Evolutionary conservation across 306 rosid genomes (phyloP), one percentile per base, ranked within the genome.

Genomic region (Luffa acutangula): DNA sequence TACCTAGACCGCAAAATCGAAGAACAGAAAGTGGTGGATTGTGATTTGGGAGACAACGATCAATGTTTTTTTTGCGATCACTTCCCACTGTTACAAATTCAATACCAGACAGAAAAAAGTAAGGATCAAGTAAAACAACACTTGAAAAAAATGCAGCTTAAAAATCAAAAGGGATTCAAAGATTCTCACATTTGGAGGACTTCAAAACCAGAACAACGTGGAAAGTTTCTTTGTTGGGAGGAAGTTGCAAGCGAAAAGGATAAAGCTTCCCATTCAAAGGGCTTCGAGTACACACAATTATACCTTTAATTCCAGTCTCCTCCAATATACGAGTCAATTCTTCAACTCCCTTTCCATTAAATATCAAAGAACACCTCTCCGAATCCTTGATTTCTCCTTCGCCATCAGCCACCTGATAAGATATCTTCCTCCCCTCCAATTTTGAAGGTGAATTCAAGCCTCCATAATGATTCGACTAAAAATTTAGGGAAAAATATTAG

Each of bases 381-480:
- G 54, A 42, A 56, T 49, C 54, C 5, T 80, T 70, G 1, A 57
- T 78, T 3, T 46, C 73, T 56, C 87, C 89, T 60, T 84, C 71
- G 3, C 88, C 94, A 56, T 87, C 89, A 36, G 90, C 91, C 17
- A 90, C 79, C 56, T 80, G 81, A 65, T 85, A 90, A 79, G 78
- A 84, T 83, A 90, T 87, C 42, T 63, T 84, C 81, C 94, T 62
- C 57, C 94, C 94, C 39, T 87, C 92, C n/a, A 21, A 3, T 83
- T 81, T 88, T 1, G 87, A 81, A 0, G 85, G 80, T 0, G 80
- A 51, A 56, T 77, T 79, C 76, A 75, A 45, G 2, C 10, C 82
- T 48, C 54, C 51, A 14, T 46, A 60, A 18, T 84, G 85, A 18
- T 34, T 73, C 6, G 84, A 75, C 94, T 90, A 86, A 53, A 80